phyloP scores from a whole-genome alignment of 306 rosid species.

The Astragalus membranaceus region DNA sequence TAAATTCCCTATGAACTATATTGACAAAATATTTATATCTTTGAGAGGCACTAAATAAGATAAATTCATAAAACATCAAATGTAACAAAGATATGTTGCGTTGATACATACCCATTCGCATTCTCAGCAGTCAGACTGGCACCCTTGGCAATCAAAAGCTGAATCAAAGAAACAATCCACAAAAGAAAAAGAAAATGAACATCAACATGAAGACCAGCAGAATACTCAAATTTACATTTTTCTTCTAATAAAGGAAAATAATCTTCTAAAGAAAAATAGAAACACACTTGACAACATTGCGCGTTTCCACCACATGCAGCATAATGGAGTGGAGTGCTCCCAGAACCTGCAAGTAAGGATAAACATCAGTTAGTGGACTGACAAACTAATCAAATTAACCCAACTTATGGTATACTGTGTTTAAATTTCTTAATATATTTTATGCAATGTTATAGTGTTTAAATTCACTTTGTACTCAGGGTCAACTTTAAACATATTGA shows the following conservation, averaged over 20 bases:
- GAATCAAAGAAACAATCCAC: conserved; percentile 31
- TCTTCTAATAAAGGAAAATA: neutral
- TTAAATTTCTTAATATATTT: neutral
- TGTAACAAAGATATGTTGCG: conserved; percentile 1
- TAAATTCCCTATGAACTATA: neutral
- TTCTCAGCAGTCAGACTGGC: conserved; percentile 71
- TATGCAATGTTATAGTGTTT: neutral
- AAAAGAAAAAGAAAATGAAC: conserved; percentile 4
- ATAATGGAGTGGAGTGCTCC: conserved; percentile 94
- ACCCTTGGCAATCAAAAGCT: conserved; percentile 82
- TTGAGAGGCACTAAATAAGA: neutral
- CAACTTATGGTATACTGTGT: neutral
- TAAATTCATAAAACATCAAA: conserved; percentile 6
- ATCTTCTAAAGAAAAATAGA: neutral
- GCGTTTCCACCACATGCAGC: conserved; percentile 98
- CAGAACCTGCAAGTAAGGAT: conserved; percentile 61
- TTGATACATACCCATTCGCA: conserved; percentile 66
- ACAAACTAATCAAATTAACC: neutral
- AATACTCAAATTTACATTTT: neutral
- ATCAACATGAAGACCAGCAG: conserved; percentile 21
- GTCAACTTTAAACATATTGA: neutral
- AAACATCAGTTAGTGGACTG: neutral
- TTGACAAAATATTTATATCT: conserved; percentile 1
- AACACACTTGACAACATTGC: conserved; percentile 82
- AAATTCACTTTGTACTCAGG: neutral